Evolutionary conservation across 768 basidiomycete genomes (phyloP).

Genomic region (Pleurotus cornucopiae): DNA sequence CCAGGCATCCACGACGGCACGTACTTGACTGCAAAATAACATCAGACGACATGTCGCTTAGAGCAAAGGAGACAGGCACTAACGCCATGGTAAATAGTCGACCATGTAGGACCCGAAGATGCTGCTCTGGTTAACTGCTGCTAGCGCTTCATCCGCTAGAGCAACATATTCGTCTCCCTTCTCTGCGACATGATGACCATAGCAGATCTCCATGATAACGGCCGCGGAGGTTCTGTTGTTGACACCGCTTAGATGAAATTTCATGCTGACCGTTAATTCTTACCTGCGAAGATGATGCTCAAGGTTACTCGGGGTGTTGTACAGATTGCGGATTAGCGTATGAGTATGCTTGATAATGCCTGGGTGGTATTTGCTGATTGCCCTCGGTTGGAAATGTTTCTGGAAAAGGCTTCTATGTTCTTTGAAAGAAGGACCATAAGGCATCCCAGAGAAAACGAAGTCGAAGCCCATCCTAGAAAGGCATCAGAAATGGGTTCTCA

Average conservation of each 20-base stretch:
- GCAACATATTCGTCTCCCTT: conserved; percentile 20
- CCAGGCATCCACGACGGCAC: conserved; percentile 48
- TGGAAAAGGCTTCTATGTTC: conserved; percentile 4
- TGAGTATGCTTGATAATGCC: neutral
- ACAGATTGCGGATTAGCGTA: conserved; percentile 3
- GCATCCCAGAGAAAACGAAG: conserved; percentile 1
- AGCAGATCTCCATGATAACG: conserved; percentile 16
- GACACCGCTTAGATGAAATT: neutral
- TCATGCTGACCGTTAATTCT: too few relatives aligned
- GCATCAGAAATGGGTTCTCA: neutral
- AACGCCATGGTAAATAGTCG: conserved; percentile 11
- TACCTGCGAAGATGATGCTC: conserved; percentile 7
- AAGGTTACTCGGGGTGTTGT: neutral
- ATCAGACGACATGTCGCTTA: conserved; percentile 7
- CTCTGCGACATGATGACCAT: conserved; percentile 19
- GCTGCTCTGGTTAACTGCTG: conserved; percentile 12
- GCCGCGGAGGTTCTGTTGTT: conserved; percentile 7
- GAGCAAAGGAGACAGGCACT: neutral
- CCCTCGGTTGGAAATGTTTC: conserved; percentile 5
- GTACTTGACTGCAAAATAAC: conserved; percentile 26
- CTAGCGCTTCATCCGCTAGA: conserved; percentile 20
- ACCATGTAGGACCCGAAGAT: conserved; percentile 20
- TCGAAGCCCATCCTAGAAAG: conserved; percentile 2
- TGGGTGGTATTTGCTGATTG: conserved; percentile 3
- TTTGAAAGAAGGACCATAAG: neutral